Percentiles rank a stretch among this genome's conserved stretches.
These are phyloP conservation scores for Botrytis fragariae DNA, from an alignment of 2,329 filamentous ascomycete species.

Conservation along the genomic window DNA sequence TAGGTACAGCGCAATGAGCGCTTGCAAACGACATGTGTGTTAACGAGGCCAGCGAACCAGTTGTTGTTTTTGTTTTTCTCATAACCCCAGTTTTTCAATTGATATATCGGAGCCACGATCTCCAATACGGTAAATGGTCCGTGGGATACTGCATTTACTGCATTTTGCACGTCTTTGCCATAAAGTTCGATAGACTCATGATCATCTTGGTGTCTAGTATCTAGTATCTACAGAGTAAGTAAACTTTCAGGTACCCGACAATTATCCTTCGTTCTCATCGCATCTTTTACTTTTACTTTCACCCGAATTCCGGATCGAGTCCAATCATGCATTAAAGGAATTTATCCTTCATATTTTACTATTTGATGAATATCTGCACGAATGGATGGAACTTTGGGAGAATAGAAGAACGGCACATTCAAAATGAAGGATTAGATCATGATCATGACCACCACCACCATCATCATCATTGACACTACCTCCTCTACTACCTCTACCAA, in stretches of 20 bases:
- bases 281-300: not conserved
- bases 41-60: slow-evolving; percentile 8
- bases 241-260: not conserved
- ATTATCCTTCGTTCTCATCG: not conserved
- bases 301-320: not conserved
- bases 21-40: not conserved
- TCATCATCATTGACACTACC: not conserved
- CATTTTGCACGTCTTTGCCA: not conserved
- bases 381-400: not conserved
- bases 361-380: slow-evolving; percentile 1
- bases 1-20: not conserved
- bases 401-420: not conserved
- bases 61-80: not conserved
- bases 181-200: slow-evolving; percentile 9
- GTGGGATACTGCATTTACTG: slow-evolving; percentile 11
- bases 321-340: not conserved
- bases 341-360: not conserved
- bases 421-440: not conserved
- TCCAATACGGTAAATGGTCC: slow-evolving; percentile 16
- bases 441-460: not conserved
- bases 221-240: not conserved
- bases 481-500: not conserved
- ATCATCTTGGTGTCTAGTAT: slow-evolving; percentile 1
- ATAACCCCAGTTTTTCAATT: slow-evolving; percentile 14
- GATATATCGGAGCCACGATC: not conserved